Evolutionary conservation across 208 protist genomes (phyloP).

Genomic region (Trypanosoma cruzi): DNA sequence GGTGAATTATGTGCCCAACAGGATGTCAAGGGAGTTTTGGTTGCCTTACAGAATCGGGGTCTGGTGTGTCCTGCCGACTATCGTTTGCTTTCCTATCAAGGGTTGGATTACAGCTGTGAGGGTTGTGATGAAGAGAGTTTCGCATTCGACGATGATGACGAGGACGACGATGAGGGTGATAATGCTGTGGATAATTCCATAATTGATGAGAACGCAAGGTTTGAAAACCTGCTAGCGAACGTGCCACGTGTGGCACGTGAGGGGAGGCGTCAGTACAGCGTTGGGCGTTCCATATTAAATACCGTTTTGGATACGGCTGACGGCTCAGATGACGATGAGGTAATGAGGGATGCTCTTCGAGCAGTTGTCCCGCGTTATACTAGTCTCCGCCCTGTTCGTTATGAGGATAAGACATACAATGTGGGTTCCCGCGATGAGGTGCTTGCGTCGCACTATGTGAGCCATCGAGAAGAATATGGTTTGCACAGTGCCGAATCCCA

Average conservation of each 20-base stretch:
- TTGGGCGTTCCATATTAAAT: slow-evolving; percentile 55
- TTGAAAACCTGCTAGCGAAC: slow-evolving; percentile 16
- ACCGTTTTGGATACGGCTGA: slow-evolving; percentile 26
- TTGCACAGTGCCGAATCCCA: slow-evolving; percentile 36
- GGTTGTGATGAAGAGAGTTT: slow-evolving; percentile 9
- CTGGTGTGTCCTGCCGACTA: slow-evolving; percentile 59
- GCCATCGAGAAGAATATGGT: slow-evolving; percentile 71
- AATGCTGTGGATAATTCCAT: slow-evolving; percentile 5
- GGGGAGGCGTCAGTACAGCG: slow-evolving; percentile 78
- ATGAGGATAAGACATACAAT: slow-evolving; percentile 83
- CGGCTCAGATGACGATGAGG: slow-evolving; percentile 70
- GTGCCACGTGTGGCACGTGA: slow-evolving; percentile 46
- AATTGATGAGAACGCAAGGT: slow-evolving; percentile 3
- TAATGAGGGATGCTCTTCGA: slow-evolving; percentile 79
- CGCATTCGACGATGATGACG: slow-evolving; percentile 14
- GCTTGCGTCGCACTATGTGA: slow-evolving; percentile 65
- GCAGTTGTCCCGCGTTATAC: slow-evolving; percentile 76
- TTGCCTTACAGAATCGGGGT: slow-evolving; percentile 53
- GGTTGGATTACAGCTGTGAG: slow-evolving; percentile 14
- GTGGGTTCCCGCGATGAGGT: slow-evolving; percentile 52
- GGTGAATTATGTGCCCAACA: slow-evolving; percentile 41
- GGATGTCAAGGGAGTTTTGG: slow-evolving; percentile 65
- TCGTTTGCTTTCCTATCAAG: slow-evolving; percentile 34
- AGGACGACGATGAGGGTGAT: slow-evolving; percentile 33
- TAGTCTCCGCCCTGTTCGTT: slow-evolving; percentile 55